Conservation (phyloP, 2,329 filamentous ascomycete genomes). For the Colletotrichum tropicicola region DNA sequence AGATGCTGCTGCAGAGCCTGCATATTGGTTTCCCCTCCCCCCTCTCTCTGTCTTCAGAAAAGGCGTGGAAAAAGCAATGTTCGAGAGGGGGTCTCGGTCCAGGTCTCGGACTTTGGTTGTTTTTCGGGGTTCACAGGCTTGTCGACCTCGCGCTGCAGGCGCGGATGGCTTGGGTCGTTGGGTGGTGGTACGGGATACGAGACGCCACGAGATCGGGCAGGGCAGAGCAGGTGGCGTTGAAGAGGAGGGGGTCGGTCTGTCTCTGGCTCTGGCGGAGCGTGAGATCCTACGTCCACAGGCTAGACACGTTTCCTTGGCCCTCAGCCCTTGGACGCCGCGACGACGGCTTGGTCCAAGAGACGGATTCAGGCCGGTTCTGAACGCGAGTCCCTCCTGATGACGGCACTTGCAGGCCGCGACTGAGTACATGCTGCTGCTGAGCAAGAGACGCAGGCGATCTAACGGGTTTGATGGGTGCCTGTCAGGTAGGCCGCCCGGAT, state of each 20-base stretch:
- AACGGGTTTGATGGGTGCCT: neutral
- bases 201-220: slow-evolving; percentile 8
- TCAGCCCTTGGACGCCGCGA: neutral
- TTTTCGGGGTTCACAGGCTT: slow-evolving; percentile 6
- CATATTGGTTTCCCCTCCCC: neutral
- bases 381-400: neutral
- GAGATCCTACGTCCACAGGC: slow-evolving; percentile 1
- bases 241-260: neutral
- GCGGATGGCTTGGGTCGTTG: neutral
- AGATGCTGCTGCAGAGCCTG: neutral
- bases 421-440: too few relatives aligned
- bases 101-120: neutral
- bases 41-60: neutral
- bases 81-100: neutral
- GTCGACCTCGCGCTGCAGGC: neutral
- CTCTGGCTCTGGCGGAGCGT: neutral
- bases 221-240: slow-evolving; percentile 10
- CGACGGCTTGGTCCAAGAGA: neutral
- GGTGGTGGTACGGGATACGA: slow-evolving; percentile 17
- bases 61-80: neutral
- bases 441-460: neutral
- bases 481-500: neutral
- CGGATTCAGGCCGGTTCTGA: neutral
- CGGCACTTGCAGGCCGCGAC: too few relatives aligned
- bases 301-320: slow-evolving; percentile 3